Conservation (phyloP, 2,329 filamentous ascomycete genomes). For the Verticillium tricorpus region DNA sequence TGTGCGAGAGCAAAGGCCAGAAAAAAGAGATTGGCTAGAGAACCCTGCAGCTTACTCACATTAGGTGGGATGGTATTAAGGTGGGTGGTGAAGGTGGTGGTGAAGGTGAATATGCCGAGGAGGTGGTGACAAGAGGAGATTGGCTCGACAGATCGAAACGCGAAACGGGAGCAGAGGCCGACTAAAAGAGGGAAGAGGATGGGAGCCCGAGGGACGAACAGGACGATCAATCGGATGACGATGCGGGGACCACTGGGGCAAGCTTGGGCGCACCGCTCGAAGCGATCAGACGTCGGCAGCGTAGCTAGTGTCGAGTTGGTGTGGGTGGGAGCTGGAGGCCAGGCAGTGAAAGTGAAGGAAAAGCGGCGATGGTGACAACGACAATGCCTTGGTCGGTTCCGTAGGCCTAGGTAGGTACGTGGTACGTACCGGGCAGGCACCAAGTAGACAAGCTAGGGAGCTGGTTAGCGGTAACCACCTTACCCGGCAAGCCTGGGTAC, state of each 20-base stretch:
- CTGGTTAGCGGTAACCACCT: background rate
- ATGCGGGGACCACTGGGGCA: background rate
- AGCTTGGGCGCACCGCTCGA: background rate
- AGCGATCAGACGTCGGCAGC: background rate
- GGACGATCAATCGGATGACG: conserved; percentile 9
- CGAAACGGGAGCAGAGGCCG: background rate
- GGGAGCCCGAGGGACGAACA: background rate
- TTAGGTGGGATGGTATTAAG: background rate
- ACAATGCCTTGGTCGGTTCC: too few relatives aligned
- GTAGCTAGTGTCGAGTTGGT: background rate
- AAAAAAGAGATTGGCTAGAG: background rate
- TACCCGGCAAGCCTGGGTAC: background rate
- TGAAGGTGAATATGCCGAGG: background rate
- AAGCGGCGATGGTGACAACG: too few relatives aligned
- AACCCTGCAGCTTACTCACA: background rate
- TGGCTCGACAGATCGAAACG: background rate
- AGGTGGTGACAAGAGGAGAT: background rate
- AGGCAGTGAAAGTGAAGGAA: too few relatives aligned
- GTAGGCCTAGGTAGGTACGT: too few relatives aligned
- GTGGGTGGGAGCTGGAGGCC: background rate
- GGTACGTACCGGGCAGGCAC: too few relatives aligned
- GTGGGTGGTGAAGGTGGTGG: background rate
- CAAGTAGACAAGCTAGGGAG: too few relatives aligned
- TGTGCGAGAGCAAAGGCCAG: background rate
- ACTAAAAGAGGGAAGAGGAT: background rate